Conservation (phyloP, 2,329 filamentous ascomycete species). For the Fulvia fulva region DNA sequence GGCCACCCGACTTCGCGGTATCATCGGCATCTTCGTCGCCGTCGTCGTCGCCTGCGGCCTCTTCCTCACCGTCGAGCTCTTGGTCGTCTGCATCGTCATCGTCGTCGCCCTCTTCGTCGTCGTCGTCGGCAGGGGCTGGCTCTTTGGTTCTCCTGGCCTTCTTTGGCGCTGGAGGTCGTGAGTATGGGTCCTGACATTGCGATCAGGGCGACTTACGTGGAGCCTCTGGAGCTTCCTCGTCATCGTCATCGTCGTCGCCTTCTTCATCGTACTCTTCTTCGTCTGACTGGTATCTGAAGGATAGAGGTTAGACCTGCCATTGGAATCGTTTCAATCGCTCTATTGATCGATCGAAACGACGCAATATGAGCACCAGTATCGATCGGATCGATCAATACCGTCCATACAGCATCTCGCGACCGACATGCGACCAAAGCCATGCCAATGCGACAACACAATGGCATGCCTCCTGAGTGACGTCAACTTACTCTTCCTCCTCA, state of each 20-base stretch:
- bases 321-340: background rate
- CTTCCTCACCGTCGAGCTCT: slow-evolving; percentile 31
- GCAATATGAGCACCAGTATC: background rate
- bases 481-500: slow-evolving; percentile 41
- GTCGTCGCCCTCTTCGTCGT: slow-evolving; percentile 13
- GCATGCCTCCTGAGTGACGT: slow-evolving; percentile 6
- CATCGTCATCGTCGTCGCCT: slow-evolving; percentile 12
- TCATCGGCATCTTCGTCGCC: slow-evolving; percentile 31
- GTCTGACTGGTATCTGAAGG: slow-evolving; percentile 6
- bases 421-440: background rate
- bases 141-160: slow-evolving; percentile 24
- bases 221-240: slow-evolving; percentile 12
- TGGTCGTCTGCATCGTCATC: slow-evolving; percentile 2
- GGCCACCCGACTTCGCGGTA: slow-evolving; percentile 26
- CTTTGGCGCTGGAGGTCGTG: slow-evolving; percentile 14
- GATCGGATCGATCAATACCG: background rate
- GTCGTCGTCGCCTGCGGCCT: slow-evolving; percentile 29
- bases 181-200: background rate
- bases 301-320: background rate
- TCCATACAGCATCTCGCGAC: slow-evolving; percentile 2
- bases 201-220: slow-evolving; percentile 6
- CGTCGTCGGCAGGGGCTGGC: slow-evolving; percentile 10
- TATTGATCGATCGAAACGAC: background rate
- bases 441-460: slow-evolving; percentile 1
- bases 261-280: slow-evolving; percentile 15